Evolutionary conservation across 164 flowering plant species (phyloP).

Genomic region (Platanus orientalis): DNA sequence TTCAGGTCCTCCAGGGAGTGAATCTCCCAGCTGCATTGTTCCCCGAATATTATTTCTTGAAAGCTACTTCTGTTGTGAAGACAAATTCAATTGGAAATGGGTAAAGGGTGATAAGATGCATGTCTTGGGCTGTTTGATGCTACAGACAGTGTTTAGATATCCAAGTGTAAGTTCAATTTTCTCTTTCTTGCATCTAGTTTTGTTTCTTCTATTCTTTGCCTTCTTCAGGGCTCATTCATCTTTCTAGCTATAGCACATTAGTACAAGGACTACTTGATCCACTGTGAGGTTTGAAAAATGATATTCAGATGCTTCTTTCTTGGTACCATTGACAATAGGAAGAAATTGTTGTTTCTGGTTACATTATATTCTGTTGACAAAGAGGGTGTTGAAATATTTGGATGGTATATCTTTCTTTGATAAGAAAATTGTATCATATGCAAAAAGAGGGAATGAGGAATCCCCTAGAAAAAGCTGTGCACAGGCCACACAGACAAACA

Average conservation of each 20-base stretch:
- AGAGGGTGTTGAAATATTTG: too few species aligned
- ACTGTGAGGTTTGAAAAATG: not conserved
- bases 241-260: too few species aligned
- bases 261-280: not conserved
- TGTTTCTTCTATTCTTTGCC: not conserved
- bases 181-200: not conserved
- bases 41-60: constrained; percentile 80
- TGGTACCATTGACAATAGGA: not conserved
- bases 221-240: not conserved
- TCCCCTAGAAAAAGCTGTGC: too few species aligned
- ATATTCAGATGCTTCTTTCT: not conserved
- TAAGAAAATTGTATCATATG: too few species aligned
- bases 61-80: constrained; percentile 48
- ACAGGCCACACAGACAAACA: too few species aligned
- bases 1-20: constrained; percentile 42
- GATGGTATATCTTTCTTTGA: too few species aligned
- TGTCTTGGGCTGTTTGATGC: constrained; percentile 76
- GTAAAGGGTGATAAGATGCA: constrained; percentile 56
- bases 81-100: constrained; percentile 73
- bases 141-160: constrained; percentile 68
- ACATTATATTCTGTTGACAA: not conserved
- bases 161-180: constrained; percentile 49
- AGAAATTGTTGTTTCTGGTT: not conserved
- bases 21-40: constrained; percentile 53
- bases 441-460: too few species aligned